phyloP scores from a whole-genome alignment of 2,329 filamentous ascomycete species.

The Cladosporium sp. region DNA sequence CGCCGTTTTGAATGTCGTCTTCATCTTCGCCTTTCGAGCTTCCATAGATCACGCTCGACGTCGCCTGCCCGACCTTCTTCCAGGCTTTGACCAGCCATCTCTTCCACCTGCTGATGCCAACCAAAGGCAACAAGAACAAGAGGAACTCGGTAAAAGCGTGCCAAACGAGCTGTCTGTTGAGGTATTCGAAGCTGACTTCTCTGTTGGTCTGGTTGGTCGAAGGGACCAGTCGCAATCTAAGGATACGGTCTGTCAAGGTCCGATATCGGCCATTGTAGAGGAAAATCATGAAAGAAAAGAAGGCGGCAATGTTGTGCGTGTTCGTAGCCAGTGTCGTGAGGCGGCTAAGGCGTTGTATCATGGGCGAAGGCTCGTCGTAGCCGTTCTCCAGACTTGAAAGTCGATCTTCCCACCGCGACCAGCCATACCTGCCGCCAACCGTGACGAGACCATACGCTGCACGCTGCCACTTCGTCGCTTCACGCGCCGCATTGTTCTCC shows the following conservation, averaged over 20 bases:
- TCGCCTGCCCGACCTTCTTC: constrained; percentile 68
- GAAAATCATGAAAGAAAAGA: constrained; percentile 85
- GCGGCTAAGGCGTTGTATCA: constrained; percentile 56
- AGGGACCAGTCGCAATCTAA: constrained; percentile 80
- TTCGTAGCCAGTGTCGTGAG: constrained; percentile 67
- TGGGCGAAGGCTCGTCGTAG: constrained; percentile 55
- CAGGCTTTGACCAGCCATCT: constrained; percentile 84
- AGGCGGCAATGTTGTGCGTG: constrained; percentile 74
- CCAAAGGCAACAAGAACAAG: constrained; percentile 94
- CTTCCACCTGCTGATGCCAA: constrained; percentile 90
- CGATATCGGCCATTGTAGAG: constrained; percentile 86
- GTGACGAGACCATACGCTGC: constrained; percentile 77
- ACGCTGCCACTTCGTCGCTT: constrained; percentile 80
- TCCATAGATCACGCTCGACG: constrained; percentile 40
- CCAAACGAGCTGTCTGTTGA: constrained; percentile 97
- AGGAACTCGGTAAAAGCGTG: constrained; percentile 99
- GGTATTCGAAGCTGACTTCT: constrained; percentile 95
- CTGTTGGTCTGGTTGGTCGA: constrained; percentile 80
- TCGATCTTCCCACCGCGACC: constrained; percentile 90
- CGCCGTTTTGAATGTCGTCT: constrained; percentile 48
- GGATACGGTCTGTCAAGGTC: constrained; percentile 79
- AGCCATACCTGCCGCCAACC: constrained; percentile 82
- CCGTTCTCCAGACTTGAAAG: constrained; percentile 72
- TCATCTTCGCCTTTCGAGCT: constrained; percentile 41
- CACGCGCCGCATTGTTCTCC: constrained; percentile 44